Percentiles rank a stretch among this genome's conserved stretches.
phyloP scores from a whole-genome alignment of 2,329 filamentous ascomycete genomes.

The Leptodontidium sp. region DNA sequence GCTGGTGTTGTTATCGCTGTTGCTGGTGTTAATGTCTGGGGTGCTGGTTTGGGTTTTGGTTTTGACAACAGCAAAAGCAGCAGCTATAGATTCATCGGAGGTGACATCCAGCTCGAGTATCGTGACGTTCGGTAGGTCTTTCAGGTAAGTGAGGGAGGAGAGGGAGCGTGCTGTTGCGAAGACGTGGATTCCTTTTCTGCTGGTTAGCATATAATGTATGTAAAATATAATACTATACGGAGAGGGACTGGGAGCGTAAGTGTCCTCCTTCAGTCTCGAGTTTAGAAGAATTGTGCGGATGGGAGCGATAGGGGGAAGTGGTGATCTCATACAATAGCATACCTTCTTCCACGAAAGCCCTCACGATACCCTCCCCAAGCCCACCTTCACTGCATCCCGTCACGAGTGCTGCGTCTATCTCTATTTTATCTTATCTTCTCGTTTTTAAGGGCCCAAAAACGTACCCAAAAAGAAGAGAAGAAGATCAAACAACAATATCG shows the following conservation, averaged over 20 bases:
- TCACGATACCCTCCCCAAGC: neutral
- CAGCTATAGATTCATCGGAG: neutral
- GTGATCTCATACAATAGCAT: too few relatives aligned
- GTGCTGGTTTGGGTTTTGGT: neutral
- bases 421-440: too few relatives aligned
- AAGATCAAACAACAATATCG: too few relatives aligned
- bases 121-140: slow-evolving; percentile 11
- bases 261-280: too few relatives aligned
- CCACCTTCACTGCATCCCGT: slow-evolving; percentile 2
- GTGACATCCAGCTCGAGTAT: slow-evolving; percentile 16
- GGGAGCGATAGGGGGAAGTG: too few relatives aligned
- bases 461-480: too few relatives aligned
- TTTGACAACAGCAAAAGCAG: neutral
- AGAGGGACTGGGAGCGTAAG: too few relatives aligned
- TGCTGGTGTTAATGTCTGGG: neutral
- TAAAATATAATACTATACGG: too few relatives aligned
- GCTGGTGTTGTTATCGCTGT: neutral
- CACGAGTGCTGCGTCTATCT: slow-evolving; percentile 1
- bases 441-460: too few relatives aligned
- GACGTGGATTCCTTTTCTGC: slow-evolving; percentile 1
- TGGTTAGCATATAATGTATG: too few relatives aligned
- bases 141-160: slow-evolving; percentile 3
- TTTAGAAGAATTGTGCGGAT: too few relatives aligned
- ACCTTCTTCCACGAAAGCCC: neutral
- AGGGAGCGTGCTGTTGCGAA: slow-evolving; percentile 21